These are phyloP conservation scores for Candida neerlandica DNA, from an alignment of 1,139 yeast species.

Conservation along the genomic window DNA sequence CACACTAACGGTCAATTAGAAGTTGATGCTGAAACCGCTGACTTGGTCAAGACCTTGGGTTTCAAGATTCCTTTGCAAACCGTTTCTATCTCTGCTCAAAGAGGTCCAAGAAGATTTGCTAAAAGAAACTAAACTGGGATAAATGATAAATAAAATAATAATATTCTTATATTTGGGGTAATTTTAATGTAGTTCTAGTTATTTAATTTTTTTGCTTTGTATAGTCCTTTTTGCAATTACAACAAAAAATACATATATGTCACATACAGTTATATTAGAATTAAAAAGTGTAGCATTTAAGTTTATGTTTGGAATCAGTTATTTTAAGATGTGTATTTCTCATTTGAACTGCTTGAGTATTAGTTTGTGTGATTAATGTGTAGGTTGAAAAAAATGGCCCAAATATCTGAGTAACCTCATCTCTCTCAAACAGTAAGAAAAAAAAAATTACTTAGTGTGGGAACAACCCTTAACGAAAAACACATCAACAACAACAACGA, in stretches of 20 bases:
- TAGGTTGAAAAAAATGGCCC: too few species aligned
- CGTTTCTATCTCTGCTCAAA: slow-evolving; percentile 89
- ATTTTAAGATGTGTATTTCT: too few species aligned
- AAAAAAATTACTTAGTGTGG: slow-evolving; percentile 1
- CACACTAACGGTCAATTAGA: slow-evolving; percentile 96
- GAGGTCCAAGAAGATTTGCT: slow-evolving; percentile 93
- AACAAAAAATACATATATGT: slow-evolving; percentile 1
- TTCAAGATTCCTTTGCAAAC: slow-evolving; percentile 93
- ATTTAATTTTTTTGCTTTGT: slow-evolving; percentile 5
- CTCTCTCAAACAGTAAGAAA: neutral
- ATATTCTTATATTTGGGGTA: slow-evolving; percentile 5
- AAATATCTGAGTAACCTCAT: too few species aligned
- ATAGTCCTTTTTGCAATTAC: slow-evolving; percentile 2
- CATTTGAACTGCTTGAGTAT: too few species aligned
- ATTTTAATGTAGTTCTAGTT: slow-evolving; percentile 8
- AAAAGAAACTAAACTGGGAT: slow-evolving; percentile 70
- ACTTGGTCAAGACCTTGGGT: slow-evolving; percentile 93
- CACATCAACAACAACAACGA: neutral
- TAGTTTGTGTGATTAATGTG: too few species aligned
- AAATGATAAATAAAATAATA: neutral
- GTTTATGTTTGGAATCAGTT: too few species aligned
- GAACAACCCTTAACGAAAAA: neutral
- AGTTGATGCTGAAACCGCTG: slow-evolving; percentile 98
- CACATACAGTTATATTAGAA: slow-evolving; percentile 1
- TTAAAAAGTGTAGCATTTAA: neutral